Base-by-base conservation (phyloP, 2,329 filamentous ascomycete species). In the Westerdykella ornata region DNA sequence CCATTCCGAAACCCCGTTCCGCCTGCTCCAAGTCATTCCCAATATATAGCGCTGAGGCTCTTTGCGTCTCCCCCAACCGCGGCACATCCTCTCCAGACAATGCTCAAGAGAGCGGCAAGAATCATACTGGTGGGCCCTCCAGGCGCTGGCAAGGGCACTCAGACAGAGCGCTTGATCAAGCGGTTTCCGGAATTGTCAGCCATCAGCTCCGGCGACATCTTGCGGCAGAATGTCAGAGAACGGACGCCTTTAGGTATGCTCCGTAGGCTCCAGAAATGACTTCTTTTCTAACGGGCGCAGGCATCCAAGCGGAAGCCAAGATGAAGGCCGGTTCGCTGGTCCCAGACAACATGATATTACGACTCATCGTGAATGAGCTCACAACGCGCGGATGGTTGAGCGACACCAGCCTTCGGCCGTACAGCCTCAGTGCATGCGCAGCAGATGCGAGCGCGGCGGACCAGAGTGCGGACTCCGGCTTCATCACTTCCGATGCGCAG, bases 111-210 rank as follows among this genome's bases (percentile, higher is more conserved):
- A 69, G 90, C 92, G 43, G 92, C 92, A 41, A 85, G 92, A 48
- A 83, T 97, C 49, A 97, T 98, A 62, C 80, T 98, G 53, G 80
- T 98, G 56, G 92, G 92, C 56, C 89, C 90, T 39, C 92, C 92
- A n/a, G 89, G 89, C 44, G 92, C 95, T 43, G 92, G 92, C 48
- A 98, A 98, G 68, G 92, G 90, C 48, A 98, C 92, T 3, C 92
- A 98, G 72, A 88, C 87, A 38, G 86, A 94, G 66, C 81, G 92
- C 47, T 74, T 98, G 48, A 81, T 97, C 53, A 74, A 82, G 54
- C 81, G 85, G 52, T 98, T 92, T 62, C 87, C 89, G 3, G 85
- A 96, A 60, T 74, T 98, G 35, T 84, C 87, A 39, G 83, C 88
- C 14, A 90, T 98, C 66, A 94, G 88, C 68, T 95, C 92, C 3